Evolutionary conservation across 192 early-diverging fungal species (phyloP).

Genomic region (Coemansia sp.): DNA sequence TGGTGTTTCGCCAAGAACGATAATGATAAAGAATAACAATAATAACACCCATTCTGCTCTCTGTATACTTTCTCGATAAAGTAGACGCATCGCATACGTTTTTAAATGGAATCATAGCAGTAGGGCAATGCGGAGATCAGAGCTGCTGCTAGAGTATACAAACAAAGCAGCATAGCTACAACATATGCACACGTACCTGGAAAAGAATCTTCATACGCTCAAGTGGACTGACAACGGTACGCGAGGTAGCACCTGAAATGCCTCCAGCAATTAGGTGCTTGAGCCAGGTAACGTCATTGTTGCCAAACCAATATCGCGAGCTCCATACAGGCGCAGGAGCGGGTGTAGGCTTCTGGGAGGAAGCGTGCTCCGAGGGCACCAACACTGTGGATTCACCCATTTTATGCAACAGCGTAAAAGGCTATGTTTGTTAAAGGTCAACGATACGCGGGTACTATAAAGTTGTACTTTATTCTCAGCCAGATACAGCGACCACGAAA

Average conservation of each 20-base stretch:
- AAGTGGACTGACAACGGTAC: conserved; percentile 77
- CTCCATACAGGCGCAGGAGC: conserved; percentile 40
- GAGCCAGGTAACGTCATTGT: conserved; percentile 59
- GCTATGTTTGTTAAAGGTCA: background rate
- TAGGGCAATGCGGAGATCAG: background rate
- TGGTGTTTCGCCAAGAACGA: no score
- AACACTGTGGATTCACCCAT: conserved; percentile 29
- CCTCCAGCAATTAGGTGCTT: conserved; percentile 79
- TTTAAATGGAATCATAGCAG: background rate
- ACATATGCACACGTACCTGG: conserved; percentile 55
- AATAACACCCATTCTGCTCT: no score
- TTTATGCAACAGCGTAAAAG: conserved; percentile 6
- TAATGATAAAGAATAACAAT: no score
- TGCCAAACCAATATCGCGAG: conserved; percentile 56
- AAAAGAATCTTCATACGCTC: conserved; percentile 87
- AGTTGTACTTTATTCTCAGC: no score
- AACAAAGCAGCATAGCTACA: background rate
- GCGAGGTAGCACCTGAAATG: conserved; percentile 72
- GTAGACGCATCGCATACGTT: no score
- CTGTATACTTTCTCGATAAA: no score
- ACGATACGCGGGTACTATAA: background rate
- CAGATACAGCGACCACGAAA: background rate
- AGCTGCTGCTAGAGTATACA: background rate
- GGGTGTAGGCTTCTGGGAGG: background rate
- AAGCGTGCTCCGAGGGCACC: conserved; percentile 15